Evolutionary conservation across 176 grass and related monocot genomes (phyloP), one percentile per base, ranked within the genome.

Genomic region (Aegilops umbellulata): DNA sequence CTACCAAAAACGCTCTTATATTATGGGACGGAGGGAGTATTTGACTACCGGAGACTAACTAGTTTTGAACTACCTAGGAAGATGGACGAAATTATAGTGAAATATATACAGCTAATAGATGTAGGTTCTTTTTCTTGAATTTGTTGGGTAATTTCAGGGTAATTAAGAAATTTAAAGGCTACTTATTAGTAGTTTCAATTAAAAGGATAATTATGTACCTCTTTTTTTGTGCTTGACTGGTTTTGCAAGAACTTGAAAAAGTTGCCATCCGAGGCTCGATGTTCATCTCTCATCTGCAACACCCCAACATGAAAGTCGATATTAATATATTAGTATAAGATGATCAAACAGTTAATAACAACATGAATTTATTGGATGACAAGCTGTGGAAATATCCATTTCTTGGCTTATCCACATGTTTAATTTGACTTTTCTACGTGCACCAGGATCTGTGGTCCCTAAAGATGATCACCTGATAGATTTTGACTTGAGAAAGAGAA

Each of bases 211-310:
- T 25, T 79, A 30, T 15, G 6, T 44, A 89, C 84, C 80, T 89
- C 74, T 27, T 80, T 65, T 58, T 75, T 81, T 44, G 62, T 65
- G 64, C 44, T 84, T 87, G 84, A 65, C 76, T 64, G 31, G n/a
- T 75, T 67, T 55, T 2, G 29, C 44, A 60, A 84, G 76, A 53
- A 80, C 69, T 76, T 89, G 25, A 70, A 76, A 80, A 87, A 77
- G 17, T 77, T 53, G 1, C 24, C 58, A 60, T 84, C 82, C 1
- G 10, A 26, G 55, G 66, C 63, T 2, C 23, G 20, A 39, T 36
- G 27, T 44, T 65, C 68, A 60, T 87, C 23, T 90, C 80, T 81
- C 1, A 67, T 87, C 81, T 90, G 65, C 26, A 78, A 47, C 22
- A 58, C 29, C 26, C 29, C 26, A 71, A 39, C 32, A 65, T 75